These are phyloP conservation scores for Euphrasia arctica DNA, from an alignment of 305 asterid genomes.

Conservation along the genomic window DNA sequence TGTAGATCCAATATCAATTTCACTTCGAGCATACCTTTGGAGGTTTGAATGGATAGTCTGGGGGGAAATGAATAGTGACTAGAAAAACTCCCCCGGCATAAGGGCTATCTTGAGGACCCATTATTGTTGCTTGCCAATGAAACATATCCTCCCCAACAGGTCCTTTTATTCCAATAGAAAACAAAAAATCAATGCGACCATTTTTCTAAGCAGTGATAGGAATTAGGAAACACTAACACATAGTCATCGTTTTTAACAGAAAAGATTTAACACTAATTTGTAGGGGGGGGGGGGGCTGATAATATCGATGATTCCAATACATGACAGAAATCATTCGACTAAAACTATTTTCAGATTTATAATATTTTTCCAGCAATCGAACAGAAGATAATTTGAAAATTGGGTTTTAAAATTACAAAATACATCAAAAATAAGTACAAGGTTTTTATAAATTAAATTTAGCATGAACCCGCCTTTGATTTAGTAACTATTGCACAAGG, in stretches of 20 bases:
- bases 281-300: too few relatives aligned
- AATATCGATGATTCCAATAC: too few relatives aligned
- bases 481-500: not conserved
- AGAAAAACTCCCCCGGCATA: conserved; percentile 33
- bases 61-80: conserved; percentile 32
- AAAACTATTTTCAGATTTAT: not conserved
- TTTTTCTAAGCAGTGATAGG: conserved; percentile 6
- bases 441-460: not conserved
- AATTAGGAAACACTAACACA: not conserved
- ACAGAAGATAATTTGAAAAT: not conserved
- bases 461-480: not conserved
- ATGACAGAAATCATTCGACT: too few relatives aligned
- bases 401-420: not conserved
- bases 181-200: not conserved
- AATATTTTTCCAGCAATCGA: not conserved
- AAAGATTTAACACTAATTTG: too few relatives aligned
- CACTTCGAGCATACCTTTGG: conserved; percentile 28
- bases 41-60: conserved; percentile 36
- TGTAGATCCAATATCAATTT: conserved; percentile 1
- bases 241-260: too few relatives aligned
- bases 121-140: conserved; percentile 34
- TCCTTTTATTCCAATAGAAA: conserved; percentile 18
- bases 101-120: conserved; percentile 38
- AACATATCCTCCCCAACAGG: conserved; percentile 38
- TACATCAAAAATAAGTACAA: not conserved